These are phyloP conservation scores for Hypoxylon sp. DNA, from an alignment of 2,329 filamentous ascomycete species.

Conservation along the genomic window DNA sequence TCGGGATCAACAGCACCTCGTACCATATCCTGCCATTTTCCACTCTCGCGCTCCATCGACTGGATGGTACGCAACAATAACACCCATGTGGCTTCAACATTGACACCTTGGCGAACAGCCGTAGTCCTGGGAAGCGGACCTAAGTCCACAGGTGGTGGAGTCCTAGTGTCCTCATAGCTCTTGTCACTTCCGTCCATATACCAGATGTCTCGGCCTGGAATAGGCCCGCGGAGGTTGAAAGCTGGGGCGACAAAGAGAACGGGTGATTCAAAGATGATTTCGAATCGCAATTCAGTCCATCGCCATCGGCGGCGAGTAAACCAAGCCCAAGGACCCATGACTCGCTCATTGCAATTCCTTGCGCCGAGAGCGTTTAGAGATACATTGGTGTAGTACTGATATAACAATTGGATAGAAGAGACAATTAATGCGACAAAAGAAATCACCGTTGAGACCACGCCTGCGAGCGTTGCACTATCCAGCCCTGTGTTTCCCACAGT, in stretches of 20 bases:
- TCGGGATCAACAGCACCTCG: constrained; percentile 4
- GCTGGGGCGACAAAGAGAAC: constrained; percentile 46
- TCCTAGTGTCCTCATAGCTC: constrained; percentile 43
- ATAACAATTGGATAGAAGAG: constrained; percentile 45
- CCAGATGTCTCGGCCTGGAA: constrained; percentile 40
- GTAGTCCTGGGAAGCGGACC: constrained; percentile 19
- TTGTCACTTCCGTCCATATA: constrained; percentile 40
- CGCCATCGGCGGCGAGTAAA: constrained; percentile 37
- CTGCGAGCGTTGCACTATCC: constrained; percentile 35
- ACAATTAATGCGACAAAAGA: constrained; percentile 45
- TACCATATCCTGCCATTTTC: constrained; percentile 48
- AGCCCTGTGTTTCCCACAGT: constrained; percentile 26
- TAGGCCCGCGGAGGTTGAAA: constrained; percentile 39
- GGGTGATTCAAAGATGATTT: constrained; percentile 48
- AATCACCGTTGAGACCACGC: constrained; percentile 32
- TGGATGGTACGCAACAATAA: constrained; percentile 54
- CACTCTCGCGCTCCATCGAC: constrained; percentile 52
- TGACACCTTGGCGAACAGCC: constrained; percentile 50
- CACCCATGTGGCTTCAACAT: constrained; percentile 58
- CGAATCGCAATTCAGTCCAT: constrained; percentile 45
- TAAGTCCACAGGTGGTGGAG: constrained; percentile 15
- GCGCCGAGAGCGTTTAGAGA: constrained; percentile 34
- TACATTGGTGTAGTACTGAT: constrained; percentile 42
- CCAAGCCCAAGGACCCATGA: constrained; percentile 47
- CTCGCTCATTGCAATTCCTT: constrained; percentile 40